Evolutionary conservation across 2,329 filamentous ascomycete species (phyloP).

Genomic region (Fusarium sarcochroum): DNA sequence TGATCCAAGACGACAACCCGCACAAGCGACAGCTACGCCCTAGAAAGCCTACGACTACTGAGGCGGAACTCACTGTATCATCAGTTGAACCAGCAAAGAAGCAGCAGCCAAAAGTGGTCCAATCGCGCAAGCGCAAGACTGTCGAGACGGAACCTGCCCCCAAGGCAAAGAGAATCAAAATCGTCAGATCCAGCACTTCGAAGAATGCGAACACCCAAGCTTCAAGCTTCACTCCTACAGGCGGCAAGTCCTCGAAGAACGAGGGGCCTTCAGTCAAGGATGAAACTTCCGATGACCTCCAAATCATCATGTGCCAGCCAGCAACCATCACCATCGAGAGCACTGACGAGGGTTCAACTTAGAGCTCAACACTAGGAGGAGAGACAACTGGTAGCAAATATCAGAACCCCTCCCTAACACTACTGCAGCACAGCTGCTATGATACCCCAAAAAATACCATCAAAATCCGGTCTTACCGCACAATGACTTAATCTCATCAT

Average conservation of each 20-base stretch:
- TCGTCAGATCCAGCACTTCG: conserved; percentile 3
- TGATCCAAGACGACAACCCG: conserved; percentile 22
- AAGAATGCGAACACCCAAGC: conserved; percentile 15
- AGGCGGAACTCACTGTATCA: conserved; percentile 19
- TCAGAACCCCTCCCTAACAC: conserved; percentile 14
- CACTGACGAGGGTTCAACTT: conserved; percentile 40
- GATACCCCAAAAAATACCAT: conserved; percentile 43
- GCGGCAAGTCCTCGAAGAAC: conserved; percentile 2
- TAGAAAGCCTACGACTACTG: conserved; percentile 32
- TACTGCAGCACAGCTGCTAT: conserved; percentile 39
- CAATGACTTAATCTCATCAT: conserved; percentile 19
- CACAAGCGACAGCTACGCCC: conserved; percentile 43
- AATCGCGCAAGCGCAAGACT: conserved; percentile 17
- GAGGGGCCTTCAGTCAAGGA: conserved; percentile 7
- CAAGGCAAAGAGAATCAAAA: conserved; percentile 18
- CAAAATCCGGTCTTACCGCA: conserved; percentile 4
- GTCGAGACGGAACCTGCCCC: conserved; percentile 17
- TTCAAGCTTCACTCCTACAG: neutral
- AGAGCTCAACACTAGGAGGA: conserved; percentile 14
- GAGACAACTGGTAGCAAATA: conserved; percentile 10
- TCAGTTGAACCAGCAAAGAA: conserved; percentile 28
- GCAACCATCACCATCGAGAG: conserved; percentile 33
- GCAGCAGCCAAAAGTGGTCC: conserved; percentile 15
- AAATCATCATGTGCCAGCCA: conserved; percentile 27
- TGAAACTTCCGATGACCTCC: conserved; percentile 18